A percentile compares a stretch with the other conserved stretches of the same genome.
phyloP scores from a whole-genome alignment of 306 rosid species.

The Comarum palustre region DNA sequence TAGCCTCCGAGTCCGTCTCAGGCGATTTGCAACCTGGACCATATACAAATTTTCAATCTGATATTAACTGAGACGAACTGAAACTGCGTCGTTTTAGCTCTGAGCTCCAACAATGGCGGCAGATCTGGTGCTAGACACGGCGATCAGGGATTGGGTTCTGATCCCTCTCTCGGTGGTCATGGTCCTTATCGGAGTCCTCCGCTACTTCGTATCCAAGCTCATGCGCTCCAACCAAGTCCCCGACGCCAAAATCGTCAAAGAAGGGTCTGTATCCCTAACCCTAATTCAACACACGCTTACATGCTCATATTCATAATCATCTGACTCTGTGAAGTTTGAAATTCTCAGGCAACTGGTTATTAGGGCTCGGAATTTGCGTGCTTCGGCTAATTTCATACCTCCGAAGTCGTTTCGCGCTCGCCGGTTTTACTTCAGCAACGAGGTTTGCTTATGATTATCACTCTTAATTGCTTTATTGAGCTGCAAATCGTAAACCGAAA shows the following conservation, averaged over 20 bases:
- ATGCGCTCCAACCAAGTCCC: constrained; percentile 82
- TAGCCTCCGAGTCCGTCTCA: neutral
- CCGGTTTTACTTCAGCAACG: constrained; percentile 69
- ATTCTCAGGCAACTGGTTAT: constrained; percentile 67
- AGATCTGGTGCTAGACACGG: constrained; percentile 94
- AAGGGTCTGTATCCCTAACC: constrained; percentile 53
- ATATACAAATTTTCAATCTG: neutral
- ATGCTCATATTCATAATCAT: neutral
- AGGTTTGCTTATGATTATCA: constrained; percentile 41
- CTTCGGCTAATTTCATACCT: constrained; percentile 82
- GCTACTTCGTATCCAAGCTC: constrained; percentile 90
- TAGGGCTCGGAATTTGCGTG: constrained; percentile 93
- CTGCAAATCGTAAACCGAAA: neutral
- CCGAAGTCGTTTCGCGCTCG: constrained; percentile 84
- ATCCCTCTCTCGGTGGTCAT: constrained; percentile 97
- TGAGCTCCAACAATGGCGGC: constrained; percentile 64
- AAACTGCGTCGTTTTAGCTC: constrained; percentile 6
- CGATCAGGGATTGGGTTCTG: constrained; percentile 97
- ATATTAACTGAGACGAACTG: neutral
- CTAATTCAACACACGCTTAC: neutral
- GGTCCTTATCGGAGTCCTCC: constrained; percentile 97
- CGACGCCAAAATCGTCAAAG: constrained; percentile 83
- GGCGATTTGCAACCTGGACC: neutral
- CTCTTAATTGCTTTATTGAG: neutral
- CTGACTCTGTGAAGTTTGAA: neutral